phyloP scores from a whole-genome alignment of 495 filamentous ascomycete species.

The Penicillium riverlandense region DNA sequence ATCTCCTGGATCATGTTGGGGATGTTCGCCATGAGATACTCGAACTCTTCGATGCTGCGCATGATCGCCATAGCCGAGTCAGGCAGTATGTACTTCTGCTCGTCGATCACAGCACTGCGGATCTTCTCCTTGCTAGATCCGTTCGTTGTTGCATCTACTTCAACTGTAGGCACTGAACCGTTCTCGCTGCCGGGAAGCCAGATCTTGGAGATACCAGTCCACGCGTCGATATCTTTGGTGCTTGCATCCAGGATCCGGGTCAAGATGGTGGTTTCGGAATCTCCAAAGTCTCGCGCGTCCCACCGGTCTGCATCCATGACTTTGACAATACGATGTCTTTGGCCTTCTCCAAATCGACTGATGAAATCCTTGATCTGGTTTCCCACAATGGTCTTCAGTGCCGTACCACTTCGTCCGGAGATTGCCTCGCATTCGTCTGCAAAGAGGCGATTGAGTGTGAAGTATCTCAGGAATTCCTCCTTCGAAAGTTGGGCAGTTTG shows the following conservation, averaged over 20 bases:
- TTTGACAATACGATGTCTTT: constrained; percentile 72
- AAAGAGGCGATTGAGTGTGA: constrained; percentile 87
- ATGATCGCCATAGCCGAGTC: constrained; percentile 74
- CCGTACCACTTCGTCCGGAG: constrained; percentile 76
- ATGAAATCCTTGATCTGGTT: constrained; percentile 90
- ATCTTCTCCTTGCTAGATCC: constrained; percentile 60
- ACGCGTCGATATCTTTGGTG: constrained; percentile 69
- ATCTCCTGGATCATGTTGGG: constrained; percentile 85
- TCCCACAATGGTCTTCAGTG: constrained; percentile 82
- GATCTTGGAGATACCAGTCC: constrained; percentile 64
- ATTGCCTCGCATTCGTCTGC: constrained; percentile 96
- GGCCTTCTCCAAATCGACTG: constrained; percentile 60
- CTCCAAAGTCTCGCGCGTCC: constrained; percentile 80
- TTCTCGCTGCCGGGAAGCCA: constrained; percentile 48
- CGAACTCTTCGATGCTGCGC: constrained; percentile 70
- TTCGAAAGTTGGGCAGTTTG: constrained; percentile 68
- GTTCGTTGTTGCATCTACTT: constrained; percentile 33
- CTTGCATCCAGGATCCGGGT: constrained; percentile 66
- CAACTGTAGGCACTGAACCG: constrained; percentile 18
- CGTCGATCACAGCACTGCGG: constrained; percentile 71
- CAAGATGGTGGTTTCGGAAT: constrained; percentile 56
- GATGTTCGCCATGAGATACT: constrained; percentile 74
- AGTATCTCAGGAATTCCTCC: constrained; percentile 81
- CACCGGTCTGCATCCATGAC: constrained; percentile 87
- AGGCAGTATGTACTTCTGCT: constrained; percentile 78